A percentile compares a stretch with the other conserved stretches of the same genome.
phyloP scores from a whole-genome alignment of 164 flowering plant genomes.

The Platanus orientalis region DNA sequence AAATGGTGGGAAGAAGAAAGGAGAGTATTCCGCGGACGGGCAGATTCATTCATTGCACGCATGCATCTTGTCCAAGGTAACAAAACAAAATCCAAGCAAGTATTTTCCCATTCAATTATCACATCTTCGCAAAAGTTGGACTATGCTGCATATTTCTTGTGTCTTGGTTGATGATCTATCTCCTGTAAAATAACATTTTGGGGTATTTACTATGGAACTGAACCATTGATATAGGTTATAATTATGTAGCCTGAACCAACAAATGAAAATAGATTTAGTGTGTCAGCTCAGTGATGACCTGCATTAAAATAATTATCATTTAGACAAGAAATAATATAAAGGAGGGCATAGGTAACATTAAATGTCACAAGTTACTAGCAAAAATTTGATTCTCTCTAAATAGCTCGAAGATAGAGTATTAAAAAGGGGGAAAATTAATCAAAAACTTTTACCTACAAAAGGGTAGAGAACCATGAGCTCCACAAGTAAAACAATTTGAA shows the following conservation, averaged over 20 bases:
- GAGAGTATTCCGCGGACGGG: conserved; percentile 68
- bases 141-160: not conserved
- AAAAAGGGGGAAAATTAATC: no score
- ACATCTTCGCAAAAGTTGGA: not conserved
- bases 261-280: not conserved
- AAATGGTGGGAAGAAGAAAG: conserved; percentile 94
- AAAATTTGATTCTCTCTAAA: no score
- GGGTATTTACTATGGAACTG: not conserved
- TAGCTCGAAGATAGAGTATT: no score
- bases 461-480: no score
- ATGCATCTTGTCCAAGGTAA: conserved; percentile 99
- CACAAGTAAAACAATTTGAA: no score
- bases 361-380: no score
- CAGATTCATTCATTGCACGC: conserved; percentile 84
- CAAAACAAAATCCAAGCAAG: not conserved
- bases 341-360: no score
- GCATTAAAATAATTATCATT: not conserved
- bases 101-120: not conserved
- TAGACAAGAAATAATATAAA: not conserved
- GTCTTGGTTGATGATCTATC: not conserved
- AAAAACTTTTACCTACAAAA: no score
- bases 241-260: not conserved
- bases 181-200: not conserved
- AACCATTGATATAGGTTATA: not conserved
- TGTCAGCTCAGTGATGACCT: no score